These are phyloP conservation scores for Hymenoscyphus albidus DNA, from an alignment of 2,329 filamentous ascomycete species.

Conservation along the genomic window DNA sequence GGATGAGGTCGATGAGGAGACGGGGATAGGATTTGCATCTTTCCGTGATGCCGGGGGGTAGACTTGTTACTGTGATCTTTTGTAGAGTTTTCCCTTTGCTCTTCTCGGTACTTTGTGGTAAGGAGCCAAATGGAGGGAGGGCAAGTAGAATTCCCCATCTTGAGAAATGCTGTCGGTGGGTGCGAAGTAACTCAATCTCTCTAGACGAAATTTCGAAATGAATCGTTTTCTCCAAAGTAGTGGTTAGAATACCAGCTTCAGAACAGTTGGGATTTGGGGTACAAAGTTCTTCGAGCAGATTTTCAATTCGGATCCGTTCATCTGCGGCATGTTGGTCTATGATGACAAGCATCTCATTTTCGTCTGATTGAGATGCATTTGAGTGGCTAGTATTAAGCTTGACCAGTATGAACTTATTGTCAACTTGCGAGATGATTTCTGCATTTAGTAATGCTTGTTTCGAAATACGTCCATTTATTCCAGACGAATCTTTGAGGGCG, in stretches of 20 bases:
- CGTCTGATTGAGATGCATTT: neutral
- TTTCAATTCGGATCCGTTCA: constrained; percentile 78
- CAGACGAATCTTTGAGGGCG: constrained; percentile 28
- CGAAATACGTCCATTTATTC: constrained; percentile 50
- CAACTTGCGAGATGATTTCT: constrained; percentile 74
- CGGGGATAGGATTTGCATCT: constrained; percentile 70
- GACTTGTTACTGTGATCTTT: constrained; percentile 47
- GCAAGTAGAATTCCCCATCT: constrained; percentile 68
- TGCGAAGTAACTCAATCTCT: constrained; percentile 58
- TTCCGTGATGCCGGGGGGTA: constrained; percentile 72
- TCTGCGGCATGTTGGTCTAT: constrained; percentile 95
- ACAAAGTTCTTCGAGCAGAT: constrained; percentile 59
- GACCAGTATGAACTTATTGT: constrained; percentile 81
- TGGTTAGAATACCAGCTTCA: constrained; percentile 32
- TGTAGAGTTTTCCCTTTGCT: neutral
- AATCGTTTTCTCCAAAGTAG: constrained; percentile 50
- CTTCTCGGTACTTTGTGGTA: neutral
- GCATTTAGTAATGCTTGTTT: constrained; percentile 57
- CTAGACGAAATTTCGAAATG: constrained; percentile 59
- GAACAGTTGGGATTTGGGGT: neutral
- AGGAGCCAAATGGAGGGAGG: constrained; percentile 3
- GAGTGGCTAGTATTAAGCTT: constrained; percentile 36
- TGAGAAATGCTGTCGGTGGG: constrained; percentile 54
- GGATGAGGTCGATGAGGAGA: constrained; percentile 69
- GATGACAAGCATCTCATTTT: constrained; percentile 55